Conservation (phyloP, 345 rosid genomes). For the Luvunga scandens region DNA sequence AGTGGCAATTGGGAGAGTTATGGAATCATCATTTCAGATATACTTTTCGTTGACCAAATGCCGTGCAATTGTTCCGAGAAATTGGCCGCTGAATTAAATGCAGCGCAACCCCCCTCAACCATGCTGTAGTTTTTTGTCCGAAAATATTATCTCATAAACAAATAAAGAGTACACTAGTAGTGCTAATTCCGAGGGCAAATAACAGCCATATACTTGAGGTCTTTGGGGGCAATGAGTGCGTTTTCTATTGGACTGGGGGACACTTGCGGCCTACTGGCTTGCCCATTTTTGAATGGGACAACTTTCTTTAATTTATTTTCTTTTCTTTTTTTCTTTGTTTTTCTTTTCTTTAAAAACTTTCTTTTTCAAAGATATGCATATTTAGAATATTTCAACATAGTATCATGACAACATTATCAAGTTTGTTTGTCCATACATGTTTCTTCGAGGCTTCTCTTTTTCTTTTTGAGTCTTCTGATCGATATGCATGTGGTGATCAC, state of each 20-base stretch:
- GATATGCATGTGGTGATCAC: not conserved
- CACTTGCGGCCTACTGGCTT: slow-evolving; percentile 4
- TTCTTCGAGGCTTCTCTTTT: not conserved
- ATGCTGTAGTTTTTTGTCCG: not conserved
- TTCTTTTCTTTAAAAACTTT: not conserved
- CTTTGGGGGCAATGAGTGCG: slow-evolving; percentile 25
- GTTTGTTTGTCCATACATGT: not conserved
- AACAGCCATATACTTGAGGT: slow-evolving; percentile 19
- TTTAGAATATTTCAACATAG: not conserved
- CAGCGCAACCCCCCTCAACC: not conserved
- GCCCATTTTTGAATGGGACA: slow-evolving; percentile 19
- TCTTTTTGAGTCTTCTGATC: not conserved
- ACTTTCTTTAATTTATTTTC: not conserved
- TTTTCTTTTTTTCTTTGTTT: not conserved
- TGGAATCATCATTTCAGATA: slow-evolving; percentile 11
- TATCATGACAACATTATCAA: not conserved
- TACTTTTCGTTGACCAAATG: slow-evolving; percentile 14
- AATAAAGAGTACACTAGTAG: not conserved
- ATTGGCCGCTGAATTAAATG: slow-evolving; percentile 3
- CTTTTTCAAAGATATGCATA: not conserved
- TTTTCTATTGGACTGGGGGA: not conserved
- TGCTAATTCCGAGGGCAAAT: slow-evolving; percentile 12
- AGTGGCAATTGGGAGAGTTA: slow-evolving; percentile 9
- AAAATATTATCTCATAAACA: slow-evolving; percentile 7
- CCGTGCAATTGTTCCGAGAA: slow-evolving; percentile 8